Percentiles rank a stretch among this genome's conserved stretches.
Evolutionary conservation across 306 rosid species (phyloP).

Genomic region (Corylus avellana): DNA sequence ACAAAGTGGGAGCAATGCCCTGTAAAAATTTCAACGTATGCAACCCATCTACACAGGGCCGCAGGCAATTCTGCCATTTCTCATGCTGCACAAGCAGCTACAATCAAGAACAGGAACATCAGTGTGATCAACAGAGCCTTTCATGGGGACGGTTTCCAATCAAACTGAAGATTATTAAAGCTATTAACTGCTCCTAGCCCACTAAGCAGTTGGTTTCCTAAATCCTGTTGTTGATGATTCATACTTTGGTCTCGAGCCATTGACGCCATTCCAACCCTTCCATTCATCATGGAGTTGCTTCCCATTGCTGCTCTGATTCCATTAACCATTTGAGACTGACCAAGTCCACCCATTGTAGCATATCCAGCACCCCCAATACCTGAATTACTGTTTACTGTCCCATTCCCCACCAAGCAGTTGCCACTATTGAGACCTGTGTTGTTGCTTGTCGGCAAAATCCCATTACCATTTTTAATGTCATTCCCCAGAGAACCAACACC

Average conservation of each 20-base stretch:
- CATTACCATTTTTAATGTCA: constrained; percentile 71
- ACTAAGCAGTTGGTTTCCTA: constrained; percentile 83
- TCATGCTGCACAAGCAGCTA: constrained; percentile 61
- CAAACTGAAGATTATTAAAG: constrained; percentile 80
- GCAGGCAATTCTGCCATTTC: constrained; percentile 50
- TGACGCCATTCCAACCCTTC: constrained; percentile 82
- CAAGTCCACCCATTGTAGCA: constrained; percentile 67
- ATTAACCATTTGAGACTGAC: constrained; percentile 71
- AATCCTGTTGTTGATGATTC: constrained; percentile 77
- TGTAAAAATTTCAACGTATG: constrained; percentile 38
- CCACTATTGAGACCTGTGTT: constrained; percentile 58
- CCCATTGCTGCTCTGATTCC: constrained; percentile 79
- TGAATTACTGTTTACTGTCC: constrained; percentile 52
- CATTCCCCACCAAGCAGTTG: constrained; percentile 62
- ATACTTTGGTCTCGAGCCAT: constrained; percentile 77
- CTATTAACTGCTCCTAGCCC: constrained; percentile 87
- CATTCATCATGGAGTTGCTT: constrained; percentile 76
- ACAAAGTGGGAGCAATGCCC: constrained; percentile 66
- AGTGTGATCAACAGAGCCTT: constrained; percentile 34
- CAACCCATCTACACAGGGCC: constrained; percentile 41
- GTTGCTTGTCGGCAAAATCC: constrained; percentile 52
- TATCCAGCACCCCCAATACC: constrained; percentile 62
- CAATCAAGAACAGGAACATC: constrained; percentile 30
- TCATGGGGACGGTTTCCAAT: constrained; percentile 87
- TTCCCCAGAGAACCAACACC: constrained; percentile 69